Base-by-base conservation (phyloP, 176 grass and related monocot genomes). In the Canna indica region DNA sequence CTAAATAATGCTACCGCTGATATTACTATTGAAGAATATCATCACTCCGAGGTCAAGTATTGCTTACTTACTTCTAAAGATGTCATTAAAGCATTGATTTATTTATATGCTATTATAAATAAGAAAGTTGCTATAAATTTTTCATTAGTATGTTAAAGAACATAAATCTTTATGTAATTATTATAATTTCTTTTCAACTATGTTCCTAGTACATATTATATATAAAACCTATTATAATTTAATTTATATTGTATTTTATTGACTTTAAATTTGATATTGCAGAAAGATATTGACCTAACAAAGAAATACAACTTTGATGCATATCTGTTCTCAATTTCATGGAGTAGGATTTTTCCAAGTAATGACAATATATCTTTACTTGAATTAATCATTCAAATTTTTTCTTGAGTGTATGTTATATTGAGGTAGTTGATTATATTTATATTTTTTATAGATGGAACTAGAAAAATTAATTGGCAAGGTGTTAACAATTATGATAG, bases 1-100 rank as follows among this genome's bases (percentile, higher is more conserved):
- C 78, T 76, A 5, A 85, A 87, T 22, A 81, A 83, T 29, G 25
- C 84, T 1, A 90, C 77, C 0, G 91, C 82, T 4, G 85, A 95
- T 8, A 86, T 95, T 69, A 80, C 91, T 1, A 84, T 87, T 3
- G 91, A 95, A 36, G 86, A 87, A 63, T 95, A 90, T 76, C 80
- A 95, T 47, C 87, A 79, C 31, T 90, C 90, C 68, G 87, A 83
- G 84, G 91, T 86, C 50, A 73, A 47, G 54, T 48, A 48, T 26
- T 59, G 16, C 72, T n/a, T n/a, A n/a, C n/a, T n/a, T n/a, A n/a
- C n/a, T n/a, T n/a, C n/a, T n/a, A n/a, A n/a, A n/a, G n/a, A n/a
- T n/a, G n/a, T n/a, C n/a, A n/a, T n/a, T n/a, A n/a, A n/a, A n/a
- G n/a, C n/a, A n/a, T n/a, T n/a, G n/a, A n/a, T n/a, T n/a, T n/a